Conservation (phyloP, 2,329 filamentous ascomycete genomes). For the Diaporthe vaccinii region DNA sequence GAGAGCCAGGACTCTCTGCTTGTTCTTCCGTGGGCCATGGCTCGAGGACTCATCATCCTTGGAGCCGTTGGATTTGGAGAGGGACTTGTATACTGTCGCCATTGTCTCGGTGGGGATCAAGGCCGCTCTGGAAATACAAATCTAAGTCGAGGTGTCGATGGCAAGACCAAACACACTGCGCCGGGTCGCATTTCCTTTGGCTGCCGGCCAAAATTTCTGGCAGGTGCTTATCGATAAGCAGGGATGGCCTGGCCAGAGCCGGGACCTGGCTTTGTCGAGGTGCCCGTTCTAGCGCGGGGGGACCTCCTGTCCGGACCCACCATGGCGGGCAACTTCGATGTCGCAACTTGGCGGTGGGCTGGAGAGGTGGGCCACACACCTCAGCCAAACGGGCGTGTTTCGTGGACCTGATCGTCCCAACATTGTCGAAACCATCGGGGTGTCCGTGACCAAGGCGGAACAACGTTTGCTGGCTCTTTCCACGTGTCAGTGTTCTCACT, state of each 20-base stretch:
- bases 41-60: constrained; percentile 61
- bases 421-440: constrained; percentile 32
- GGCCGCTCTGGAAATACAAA: neutral
- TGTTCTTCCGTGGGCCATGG: constrained; percentile 71
- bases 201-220: constrained; percentile 36
- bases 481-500: constrained; percentile 19
- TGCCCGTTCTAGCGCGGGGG: constrained; percentile 34
- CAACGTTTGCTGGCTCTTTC: constrained; percentile 6
- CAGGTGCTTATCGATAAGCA: constrained; percentile 36
- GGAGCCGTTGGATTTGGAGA: constrained; percentile 69
- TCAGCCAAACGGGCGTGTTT: constrained; percentile 35
- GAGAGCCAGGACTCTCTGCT: constrained; percentile 87
- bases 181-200: constrained; percentile 9
- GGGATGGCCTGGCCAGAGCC: constrained; percentile 27
- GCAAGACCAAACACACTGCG: neutral
- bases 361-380: constrained; percentile 29
- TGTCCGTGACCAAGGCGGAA: constrained; percentile 36
- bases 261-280: neutral
- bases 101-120: constrained; percentile 57
- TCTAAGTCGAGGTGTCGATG: neutral
- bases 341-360: constrained; percentile 26
- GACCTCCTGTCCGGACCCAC: constrained; percentile 20
- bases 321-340: constrained; percentile 31
- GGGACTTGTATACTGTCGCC: constrained; percentile 82
- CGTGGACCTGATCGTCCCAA: constrained; percentile 33